Evolutionary conservation across 2,329 filamentous ascomycete species (phyloP), one percentile per base, ranked within the genome.

Genomic region (Pseudogymnoascus destructans): DNA sequence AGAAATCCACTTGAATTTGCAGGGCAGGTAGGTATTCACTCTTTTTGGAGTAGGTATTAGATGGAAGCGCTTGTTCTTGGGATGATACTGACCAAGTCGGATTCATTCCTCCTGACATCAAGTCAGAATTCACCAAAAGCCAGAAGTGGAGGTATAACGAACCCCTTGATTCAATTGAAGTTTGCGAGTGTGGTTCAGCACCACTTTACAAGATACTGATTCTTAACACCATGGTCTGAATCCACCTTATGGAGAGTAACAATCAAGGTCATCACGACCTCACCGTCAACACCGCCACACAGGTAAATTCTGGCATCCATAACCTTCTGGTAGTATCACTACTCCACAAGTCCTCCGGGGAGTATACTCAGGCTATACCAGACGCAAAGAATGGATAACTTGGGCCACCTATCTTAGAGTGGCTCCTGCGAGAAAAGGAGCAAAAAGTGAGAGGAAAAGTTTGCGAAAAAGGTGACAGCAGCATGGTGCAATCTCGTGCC

Each of bases 401-500:
- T 46, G 19, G n/a, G 10, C 13, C 15, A 4, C 17, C 36, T 40
- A 40, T 40, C 36, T 17, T 21, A 40, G 36, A 21, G 25, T 15
- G 13, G 3, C 21, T 25, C 23, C 15, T 15, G 13, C 19, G 23
- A 49, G n/a, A 49, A 17, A 8, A 49, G n/a, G 8, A 49, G n/a
- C 11, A 46, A 49, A 27, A 27, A 17, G 7, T 27, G n/a, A 27
- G 42, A 49, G 23, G 8, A 9, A 15, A 27, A 27, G n/a, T 27
- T 27, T 27, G n/a, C 42, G 7, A 49, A n/a, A 49, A 27, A 27
- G 11, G 42, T 15, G 40, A 49, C 40, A 25, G 9, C 23, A 27
- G n/a, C 42, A 49, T 27, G 23, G 42, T 49, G 42, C 23, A 27
- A 49, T 49, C 23, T 49, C 42, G 42, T 49, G 42, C 42, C 42